Base-by-base conservation (phyloP, 1,284 basidiomycete species). In the Thecaphora thlaspeos region DNA sequence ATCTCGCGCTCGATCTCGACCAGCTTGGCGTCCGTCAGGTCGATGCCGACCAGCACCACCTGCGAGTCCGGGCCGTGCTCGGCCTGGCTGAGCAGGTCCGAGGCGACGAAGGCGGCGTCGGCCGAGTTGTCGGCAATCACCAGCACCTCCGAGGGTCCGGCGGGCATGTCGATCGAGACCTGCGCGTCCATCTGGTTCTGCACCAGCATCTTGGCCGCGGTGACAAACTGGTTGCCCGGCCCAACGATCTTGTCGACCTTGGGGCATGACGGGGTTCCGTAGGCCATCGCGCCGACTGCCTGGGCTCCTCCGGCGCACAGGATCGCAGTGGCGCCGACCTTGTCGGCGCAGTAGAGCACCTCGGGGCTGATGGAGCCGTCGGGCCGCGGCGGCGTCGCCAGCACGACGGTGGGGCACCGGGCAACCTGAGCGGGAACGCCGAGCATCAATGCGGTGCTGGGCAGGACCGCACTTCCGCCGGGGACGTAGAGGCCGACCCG, bases 211-310 rank as follows among this genome's bases (percentile, higher is more conserved):
- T 99, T 99, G 52, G 94, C 94, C 1, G 95, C 95, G 0, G 94
- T 98, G 23, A 99, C 95, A 88, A 94, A 99, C 79, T 98, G 95
- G 78, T 98, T 98, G 22, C 95, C 95, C 3, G 95, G 95, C 18
- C 95, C 95, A 72, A 96, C 95, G 69, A 98, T 94, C 62, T 80
- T 99, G 83, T 98, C 95, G 17, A 98, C 95, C 81, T 99, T 98
- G n/a, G 92, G 91, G 9, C 94, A 91, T 2, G 87, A 88, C 75
- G 88, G 83, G 4, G 95, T 98, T 15, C 95, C 95, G 79, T 97
- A 98, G 1, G 95, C 95, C 80, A 99, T 83, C 0, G 92, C 94
- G 15, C 91, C 91, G n/a, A 98, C 86, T 2, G 95, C 95, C 78
- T 99, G 95, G 3, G 90, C 95, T 30, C 95, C 95, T 42, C 95